Conservation (phyloP, 1,284 basidiomycete species). For the Ustilago lituana region DNA sequence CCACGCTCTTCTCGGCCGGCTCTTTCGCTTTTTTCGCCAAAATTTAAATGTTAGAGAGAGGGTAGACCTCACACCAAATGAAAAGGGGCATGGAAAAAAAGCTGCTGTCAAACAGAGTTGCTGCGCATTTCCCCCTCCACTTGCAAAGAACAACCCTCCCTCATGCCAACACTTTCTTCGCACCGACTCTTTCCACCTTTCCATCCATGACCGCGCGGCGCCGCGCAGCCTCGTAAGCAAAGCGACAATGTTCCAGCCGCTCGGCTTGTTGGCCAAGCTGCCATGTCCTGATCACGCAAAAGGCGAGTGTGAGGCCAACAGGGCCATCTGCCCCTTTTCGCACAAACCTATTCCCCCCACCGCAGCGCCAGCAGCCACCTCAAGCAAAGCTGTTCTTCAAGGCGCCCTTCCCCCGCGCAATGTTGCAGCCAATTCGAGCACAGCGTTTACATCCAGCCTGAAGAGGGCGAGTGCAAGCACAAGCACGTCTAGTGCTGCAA, state of each 20-base stretch:
- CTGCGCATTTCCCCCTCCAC: no score
- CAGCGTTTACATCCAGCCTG: neutral
- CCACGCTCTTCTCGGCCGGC: no score
- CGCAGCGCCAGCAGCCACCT: slow-evolving; percentile 8
- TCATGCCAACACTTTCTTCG: slow-evolving; percentile 1
- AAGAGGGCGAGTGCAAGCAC: slow-evolving; percentile 16
- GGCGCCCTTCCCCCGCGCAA: slow-evolving; percentile 8
- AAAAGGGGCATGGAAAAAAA: no score
- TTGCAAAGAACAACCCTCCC: no score
- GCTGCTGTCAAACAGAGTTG: no score
- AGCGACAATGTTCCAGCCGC: slow-evolving; percentile 50
- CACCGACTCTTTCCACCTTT: neutral
- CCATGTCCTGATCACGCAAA: slow-evolving; percentile 54
- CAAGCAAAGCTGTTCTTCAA: slow-evolving; percentile 5
- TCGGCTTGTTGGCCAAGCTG: slow-evolving; percentile 48
- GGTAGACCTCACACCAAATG: no score
- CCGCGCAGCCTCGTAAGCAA: no score
- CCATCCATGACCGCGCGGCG: neutral
- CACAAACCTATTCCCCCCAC: slow-evolving; percentile 27
- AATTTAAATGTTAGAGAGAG: no score
- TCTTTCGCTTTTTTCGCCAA: no score
- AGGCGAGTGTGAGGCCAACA: slow-evolving; percentile 41
- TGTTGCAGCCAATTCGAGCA: neutral
- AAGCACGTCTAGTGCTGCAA: no score
- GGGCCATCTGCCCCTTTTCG: slow-evolving; percentile 49